Evolutionary conservation across 1,284 basidiomycete species (phyloP).

Genomic region (Cutaneotrichosporon cavernicola): DNA sequence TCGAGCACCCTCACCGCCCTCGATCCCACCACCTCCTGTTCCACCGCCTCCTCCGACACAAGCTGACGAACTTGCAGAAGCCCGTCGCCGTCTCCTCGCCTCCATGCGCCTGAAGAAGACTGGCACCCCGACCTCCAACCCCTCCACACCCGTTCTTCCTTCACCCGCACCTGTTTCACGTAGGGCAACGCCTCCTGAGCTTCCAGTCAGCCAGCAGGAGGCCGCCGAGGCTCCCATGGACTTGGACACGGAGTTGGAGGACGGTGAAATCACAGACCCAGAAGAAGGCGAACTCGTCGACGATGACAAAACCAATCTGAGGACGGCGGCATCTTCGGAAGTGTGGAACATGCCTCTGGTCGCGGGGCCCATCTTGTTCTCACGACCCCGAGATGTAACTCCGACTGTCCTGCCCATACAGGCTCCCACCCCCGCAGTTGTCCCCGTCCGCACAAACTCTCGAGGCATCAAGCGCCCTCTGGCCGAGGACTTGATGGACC

Average conservation of each 20-base stretch:
- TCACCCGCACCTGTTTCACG: not conserved
- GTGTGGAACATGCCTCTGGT: not conserved
- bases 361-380: not conserved
- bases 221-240: conserved; percentile 30
- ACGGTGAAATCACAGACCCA: conserved; percentile 40
- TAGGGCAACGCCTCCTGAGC: not conserved
- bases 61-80: conserved; percentile 34
- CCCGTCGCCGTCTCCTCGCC: conserved; percentile 35
- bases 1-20: not conserved
- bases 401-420: conserved; percentile 2
- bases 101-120: conserved; percentile 32
- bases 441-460: conserved; percentile 17
- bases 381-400: not conserved
- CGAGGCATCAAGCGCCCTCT: conserved; percentile 39
- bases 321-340: not conserved
- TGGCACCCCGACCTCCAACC: not conserved
- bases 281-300: not conserved
- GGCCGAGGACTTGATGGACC: conserved; percentile 47
- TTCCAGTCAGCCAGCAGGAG: conserved; percentile 11
- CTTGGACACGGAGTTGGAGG: conserved; percentile 38
- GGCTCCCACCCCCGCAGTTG: conserved; percentile 1
- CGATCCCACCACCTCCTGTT: not conserved
- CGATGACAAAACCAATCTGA: not conserved
- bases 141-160: not conserved
- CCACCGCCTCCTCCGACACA: conserved; percentile 13